phyloP scores from a whole-genome alignment of 164 flowering plant genomes.

The Paratinospora sagittata region DNA sequence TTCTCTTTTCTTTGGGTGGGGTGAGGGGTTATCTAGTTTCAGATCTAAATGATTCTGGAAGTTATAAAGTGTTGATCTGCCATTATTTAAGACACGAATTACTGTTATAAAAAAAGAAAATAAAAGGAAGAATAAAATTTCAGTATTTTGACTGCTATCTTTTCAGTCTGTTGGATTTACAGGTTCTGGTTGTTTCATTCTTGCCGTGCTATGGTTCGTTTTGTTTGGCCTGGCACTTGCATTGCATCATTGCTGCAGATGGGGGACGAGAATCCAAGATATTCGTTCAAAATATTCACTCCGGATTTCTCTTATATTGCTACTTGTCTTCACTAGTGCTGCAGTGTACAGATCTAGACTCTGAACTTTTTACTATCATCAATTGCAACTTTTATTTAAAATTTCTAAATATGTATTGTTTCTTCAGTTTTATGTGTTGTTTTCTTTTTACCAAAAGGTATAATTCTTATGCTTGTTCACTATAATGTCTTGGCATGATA shows the following conservation, averaged over 20 bases:
- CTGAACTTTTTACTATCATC: neutral
- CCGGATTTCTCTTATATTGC: slow-evolving; percentile 53
- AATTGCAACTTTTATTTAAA: neutral
- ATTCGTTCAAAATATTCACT: slow-evolving; percentile 33
- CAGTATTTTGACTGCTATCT: slow-evolving; percentile 17
- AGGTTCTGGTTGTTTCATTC: slow-evolving; percentile 71
- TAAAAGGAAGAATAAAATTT: neutral
- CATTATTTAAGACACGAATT: neutral
- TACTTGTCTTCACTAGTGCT: slow-evolving; percentile 68
- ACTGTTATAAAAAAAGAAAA: neutral
- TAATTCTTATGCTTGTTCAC: neutral
- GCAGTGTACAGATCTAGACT: slow-evolving; percentile 62
- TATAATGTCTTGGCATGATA: neutral
- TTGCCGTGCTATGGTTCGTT: slow-evolving; percentile 67
- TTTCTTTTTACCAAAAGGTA: neutral
- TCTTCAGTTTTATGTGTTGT: neutral
- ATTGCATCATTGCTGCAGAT: slow-evolving; percentile 60
- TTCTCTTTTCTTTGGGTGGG: neutral
- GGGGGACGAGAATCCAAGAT: slow-evolving; percentile 44
- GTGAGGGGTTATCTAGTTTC: neutral
- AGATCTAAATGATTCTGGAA: neutral
- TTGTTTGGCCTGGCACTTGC: slow-evolving; percentile 63
- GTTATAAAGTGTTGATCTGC: neutral
- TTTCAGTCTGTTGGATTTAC: slow-evolving; percentile 94
- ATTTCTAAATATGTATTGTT: neutral